Conservation (phyloP, 2,329 filamentous ascomycete species). For the Bipolaris oryzae region DNA sequence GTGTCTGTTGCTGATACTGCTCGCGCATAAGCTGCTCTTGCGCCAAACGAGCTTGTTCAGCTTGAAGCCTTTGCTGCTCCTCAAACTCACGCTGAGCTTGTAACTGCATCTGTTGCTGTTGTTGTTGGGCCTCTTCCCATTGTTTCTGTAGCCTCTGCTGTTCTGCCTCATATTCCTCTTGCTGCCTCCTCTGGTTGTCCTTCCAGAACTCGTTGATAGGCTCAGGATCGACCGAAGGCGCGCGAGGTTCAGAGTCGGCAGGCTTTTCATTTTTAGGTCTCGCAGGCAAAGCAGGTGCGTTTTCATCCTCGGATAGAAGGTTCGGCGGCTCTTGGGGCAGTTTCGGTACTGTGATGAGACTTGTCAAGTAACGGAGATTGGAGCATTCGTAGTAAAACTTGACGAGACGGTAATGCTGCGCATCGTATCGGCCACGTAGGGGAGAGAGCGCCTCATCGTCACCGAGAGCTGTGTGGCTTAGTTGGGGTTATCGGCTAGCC, state of each 20-base stretch:
- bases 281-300: conserved; percentile 79
- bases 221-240: conserved; percentile 80
- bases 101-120: conserved; percentile 80
- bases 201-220: conserved; percentile 99
- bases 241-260: conserved; percentile 59
- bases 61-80: conserved; percentile 85
- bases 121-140: conserved; percentile 78
- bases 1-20: conserved; percentile 90
- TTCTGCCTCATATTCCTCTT: conserved; percentile 93
- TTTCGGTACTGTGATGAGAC: conserved; percentile 94
- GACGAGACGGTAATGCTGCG: conserved; percentile 93
- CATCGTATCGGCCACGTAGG: conserved; percentile 85
- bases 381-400: conserved; percentile 99
- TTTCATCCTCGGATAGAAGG: conserved; percentile 79
- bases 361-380: conserved; percentile 94
- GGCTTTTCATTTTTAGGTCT: conserved; percentile 71
- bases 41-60: conserved; percentile 87
- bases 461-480: conserved; percentile 69
- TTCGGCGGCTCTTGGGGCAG: conserved; percentile 93
- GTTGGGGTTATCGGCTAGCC: not conserved
- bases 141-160: conserved; percentile 87
- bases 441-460: conserved; percentile 92
- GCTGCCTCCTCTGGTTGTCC: conserved; percentile 85
- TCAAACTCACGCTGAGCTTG: conserved; percentile 96
- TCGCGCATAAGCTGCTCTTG: conserved; percentile 89